Base-by-base conservation (phyloP, 129 eudicot genomes). In the Artemisia annua region DNA sequence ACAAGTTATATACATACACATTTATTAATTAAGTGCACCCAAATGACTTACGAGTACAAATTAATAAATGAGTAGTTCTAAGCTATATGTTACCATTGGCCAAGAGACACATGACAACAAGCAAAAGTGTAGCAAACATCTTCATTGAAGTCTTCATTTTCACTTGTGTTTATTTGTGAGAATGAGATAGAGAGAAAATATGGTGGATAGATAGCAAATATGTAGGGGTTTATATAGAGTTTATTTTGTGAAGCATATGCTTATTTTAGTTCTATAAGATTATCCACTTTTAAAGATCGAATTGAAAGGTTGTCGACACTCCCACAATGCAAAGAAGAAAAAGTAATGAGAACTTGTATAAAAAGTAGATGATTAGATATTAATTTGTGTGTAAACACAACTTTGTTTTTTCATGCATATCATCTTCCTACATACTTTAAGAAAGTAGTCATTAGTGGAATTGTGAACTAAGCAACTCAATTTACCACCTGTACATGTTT, bases 111-210 rank as follows among this genome's bases (percentile, higher is more conserved):
- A 87, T 62, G 61, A 85, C 61, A 79, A 82, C 73, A 63, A 91
- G 81, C 22, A 84, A 50, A 66, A 76, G 35, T 53, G 82, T 65
- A 13, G 85, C 83, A 60, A 90, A 56, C 66, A 82, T 55, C 76
- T 84, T 83, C 83, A 84, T 28, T 15, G 82, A 79, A 32, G 85
- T 73, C 71, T 77, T 83, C 96, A 89, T 89, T 26, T 26, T 0
- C 22, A 20, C 22, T n/a, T 14, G 48, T 32, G 13, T 19, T 28
- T 22, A 35, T 20, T 20, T 20, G 24, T 10, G 43, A 18, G 65
- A 63, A 26, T 63, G 71, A 44, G 67, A 75, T 65, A 65, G 46
- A 66, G 39, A 20, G 22, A 1, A 20, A 75, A 9, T 7, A 18
- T 58, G 39, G 39, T 58, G 22, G n/a, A 19, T 18, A 55, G 18